phyloP scores from a whole-genome alignment of 164 flowering plant genomes.

The Piper betle region DNA sequence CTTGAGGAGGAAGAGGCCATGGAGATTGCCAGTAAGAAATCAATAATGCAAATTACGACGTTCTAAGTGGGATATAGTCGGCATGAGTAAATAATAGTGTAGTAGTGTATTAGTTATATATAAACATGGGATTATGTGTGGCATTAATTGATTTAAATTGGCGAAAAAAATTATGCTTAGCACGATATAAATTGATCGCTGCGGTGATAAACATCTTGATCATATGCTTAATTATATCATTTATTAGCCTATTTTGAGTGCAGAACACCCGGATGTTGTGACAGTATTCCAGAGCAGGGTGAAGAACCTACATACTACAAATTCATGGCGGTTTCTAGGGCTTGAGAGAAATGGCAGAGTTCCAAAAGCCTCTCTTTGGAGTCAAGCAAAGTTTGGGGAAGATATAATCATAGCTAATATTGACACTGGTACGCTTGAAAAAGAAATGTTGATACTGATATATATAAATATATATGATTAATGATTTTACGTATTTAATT shows the following conservation, averaged over 20 bases:
- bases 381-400: constrained; percentile 54
- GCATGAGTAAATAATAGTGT: too few species aligned
- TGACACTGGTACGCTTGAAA: constrained; percentile 41
- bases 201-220: background rate
- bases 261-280: constrained; percentile 57
- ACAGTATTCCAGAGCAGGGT: constrained; percentile 46
- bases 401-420: constrained; percentile 58
- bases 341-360: constrained; percentile 25
- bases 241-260: background rate
- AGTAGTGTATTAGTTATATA: too few species aligned
- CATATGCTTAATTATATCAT: background rate
- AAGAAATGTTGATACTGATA: too few species aligned
- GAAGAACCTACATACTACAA: constrained; percentile 48
- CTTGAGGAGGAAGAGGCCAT: constrained; percentile 56
- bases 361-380: constrained; percentile 33
- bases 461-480: too few species aligned
- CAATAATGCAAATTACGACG: background rate
- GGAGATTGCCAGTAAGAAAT: constrained; percentile 31
- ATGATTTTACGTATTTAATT: too few species aligned
- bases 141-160: too few species aligned
- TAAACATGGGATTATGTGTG: too few species aligned
- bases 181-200: background rate
- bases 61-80: too few species aligned
- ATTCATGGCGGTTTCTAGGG: constrained; percentile 55
- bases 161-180: background rate